Percentiles rank a stretch among this genome's conserved stretches.
phyloP scores from a whole-genome alignment of 2,329 filamentous ascomycete species.

The Hymenoscyphus fructigenus region DNA sequence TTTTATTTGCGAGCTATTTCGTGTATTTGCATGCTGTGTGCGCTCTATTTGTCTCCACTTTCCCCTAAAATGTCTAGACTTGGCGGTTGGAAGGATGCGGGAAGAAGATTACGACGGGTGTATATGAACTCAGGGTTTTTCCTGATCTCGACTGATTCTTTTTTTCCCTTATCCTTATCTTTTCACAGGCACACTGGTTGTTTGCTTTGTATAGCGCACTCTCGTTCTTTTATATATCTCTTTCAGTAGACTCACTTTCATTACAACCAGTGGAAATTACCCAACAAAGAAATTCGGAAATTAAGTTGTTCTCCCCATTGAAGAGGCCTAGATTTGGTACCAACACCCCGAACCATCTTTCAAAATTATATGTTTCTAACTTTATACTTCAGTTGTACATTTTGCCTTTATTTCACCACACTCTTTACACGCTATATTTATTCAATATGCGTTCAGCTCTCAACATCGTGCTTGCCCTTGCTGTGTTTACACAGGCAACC shows the following conservation, averaged over 20 bases:
- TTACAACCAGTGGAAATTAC: background rate
- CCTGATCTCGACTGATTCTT: background rate
- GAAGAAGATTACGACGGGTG: background rate
- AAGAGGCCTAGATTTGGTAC: background rate
- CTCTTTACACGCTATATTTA: background rate
- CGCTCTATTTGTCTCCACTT: background rate
- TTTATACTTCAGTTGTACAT: background rate
- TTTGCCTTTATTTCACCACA: background rate
- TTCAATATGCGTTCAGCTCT: slow-evolving; percentile 10
- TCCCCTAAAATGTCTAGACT: background rate
- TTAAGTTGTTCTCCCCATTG: background rate
- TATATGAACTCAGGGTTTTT: background rate
- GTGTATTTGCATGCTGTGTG: slow-evolving; percentile 4
- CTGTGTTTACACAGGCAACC: slow-evolving; percentile 1
- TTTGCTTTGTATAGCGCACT: background rate
- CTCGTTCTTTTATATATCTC: background rate
- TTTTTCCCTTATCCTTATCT: background rate
- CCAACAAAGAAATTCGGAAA: background rate
- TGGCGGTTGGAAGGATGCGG: background rate
- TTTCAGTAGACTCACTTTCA: background rate
- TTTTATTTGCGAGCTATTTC: background rate
- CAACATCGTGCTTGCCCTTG: slow-evolving; percentile 4
- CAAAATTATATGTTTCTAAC: background rate
- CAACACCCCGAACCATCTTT: background rate
- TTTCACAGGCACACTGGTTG: background rate